phyloP scores from a whole-genome alignment of 371 early-diverging fungal species.

The Mucor sp. region DNA sequence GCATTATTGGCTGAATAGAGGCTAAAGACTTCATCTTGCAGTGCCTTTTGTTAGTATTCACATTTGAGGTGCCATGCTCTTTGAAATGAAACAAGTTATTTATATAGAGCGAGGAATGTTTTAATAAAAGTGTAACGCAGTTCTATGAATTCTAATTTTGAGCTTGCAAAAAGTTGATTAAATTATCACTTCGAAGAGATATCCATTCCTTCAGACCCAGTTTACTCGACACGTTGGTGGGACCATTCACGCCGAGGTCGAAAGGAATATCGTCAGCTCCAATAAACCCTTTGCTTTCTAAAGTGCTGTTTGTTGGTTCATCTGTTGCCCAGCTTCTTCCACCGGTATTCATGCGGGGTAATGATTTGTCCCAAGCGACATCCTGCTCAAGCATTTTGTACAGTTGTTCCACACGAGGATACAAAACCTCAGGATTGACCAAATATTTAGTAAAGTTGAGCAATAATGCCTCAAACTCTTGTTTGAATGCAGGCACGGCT shows the following conservation, averaged over 20 bases:
- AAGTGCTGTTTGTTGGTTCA: not conserved
- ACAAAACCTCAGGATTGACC: conserved; percentile 1
- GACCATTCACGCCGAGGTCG: conserved; percentile 19
- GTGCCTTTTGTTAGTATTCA: no score
- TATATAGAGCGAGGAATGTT: not conserved
- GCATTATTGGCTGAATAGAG: no score
- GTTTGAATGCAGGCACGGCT: conserved; percentile 15
- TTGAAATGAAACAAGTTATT: no score
- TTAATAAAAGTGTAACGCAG: not conserved
- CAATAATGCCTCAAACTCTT: conserved; percentile 11
- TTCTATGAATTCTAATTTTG: not conserved
- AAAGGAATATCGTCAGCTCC: not conserved
- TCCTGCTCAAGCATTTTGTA: conserved; percentile 20
- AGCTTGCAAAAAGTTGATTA: conserved; percentile 3
- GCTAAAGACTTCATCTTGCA: no score
- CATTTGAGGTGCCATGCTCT: no score
- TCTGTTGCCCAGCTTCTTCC: not conserved
- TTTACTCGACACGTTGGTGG: not conserved
- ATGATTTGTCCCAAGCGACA: conserved; percentile 25
- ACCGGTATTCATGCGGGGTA: conserved; percentile 14
- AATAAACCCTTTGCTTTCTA: not conserved
- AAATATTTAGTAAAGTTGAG: not conserved
- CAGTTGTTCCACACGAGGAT: conserved; percentile 18
- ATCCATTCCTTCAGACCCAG: conserved; percentile 22
- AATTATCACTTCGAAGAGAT: conserved; percentile 9